phyloP scores from a whole-genome alignment of 768 basidiomycete species.

The Trametes cubensis region DNA sequence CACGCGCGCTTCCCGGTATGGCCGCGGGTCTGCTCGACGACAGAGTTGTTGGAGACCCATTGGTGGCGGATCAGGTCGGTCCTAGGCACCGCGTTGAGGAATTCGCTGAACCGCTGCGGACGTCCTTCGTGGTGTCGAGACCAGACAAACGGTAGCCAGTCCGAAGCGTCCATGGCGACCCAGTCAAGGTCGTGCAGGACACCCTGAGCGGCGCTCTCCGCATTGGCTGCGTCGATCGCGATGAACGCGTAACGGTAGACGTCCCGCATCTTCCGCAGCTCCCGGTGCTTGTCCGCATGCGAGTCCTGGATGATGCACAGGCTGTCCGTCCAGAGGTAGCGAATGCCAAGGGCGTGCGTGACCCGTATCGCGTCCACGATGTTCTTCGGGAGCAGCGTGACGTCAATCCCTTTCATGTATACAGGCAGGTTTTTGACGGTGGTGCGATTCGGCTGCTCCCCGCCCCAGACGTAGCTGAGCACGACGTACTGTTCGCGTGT shows the following conservation, averaged over 20 bases:
- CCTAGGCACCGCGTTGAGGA: too few relatives aligned
- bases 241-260: conserved; percentile 2
- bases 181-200: background rate
- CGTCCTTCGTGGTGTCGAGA: background rate
- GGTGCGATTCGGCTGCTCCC: too few relatives aligned
- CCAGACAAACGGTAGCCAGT: too few relatives aligned
- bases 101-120: too few relatives aligned
- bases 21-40: too few relatives aligned
- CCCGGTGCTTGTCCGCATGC: background rate
- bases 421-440: too few relatives aligned
- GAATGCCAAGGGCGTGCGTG: background rate
- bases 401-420: too few relatives aligned
- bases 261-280: background rate
- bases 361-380: conserved; percentile 3
- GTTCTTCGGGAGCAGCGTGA: background rate
- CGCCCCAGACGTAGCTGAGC: too few relatives aligned
- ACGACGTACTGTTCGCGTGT: too few relatives aligned
- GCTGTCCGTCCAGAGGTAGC: conserved; percentile 7
- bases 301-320: conserved; percentile 9
- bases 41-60: too few relatives aligned
- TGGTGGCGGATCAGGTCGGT: too few relatives aligned
- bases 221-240: background rate
- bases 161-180: too few relatives aligned
- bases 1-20: background rate
- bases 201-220: background rate